phyloP scores from a whole-genome alignment of 2,329 filamentous ascomycete genomes.

The Bipolaris oryzae region DNA sequence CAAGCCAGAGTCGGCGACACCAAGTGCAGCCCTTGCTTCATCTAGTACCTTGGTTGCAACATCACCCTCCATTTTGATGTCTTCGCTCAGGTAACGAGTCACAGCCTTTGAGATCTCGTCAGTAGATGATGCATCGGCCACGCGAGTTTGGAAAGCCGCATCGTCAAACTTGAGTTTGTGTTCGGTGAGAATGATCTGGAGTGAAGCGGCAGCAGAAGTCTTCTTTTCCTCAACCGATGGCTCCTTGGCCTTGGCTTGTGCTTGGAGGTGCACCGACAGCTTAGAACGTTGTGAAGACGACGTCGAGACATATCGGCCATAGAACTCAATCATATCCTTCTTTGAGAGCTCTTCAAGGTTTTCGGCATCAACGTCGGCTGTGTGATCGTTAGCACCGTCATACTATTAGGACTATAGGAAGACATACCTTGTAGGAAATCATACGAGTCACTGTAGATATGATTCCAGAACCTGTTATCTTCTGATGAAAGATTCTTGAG shows the following conservation, averaged over 20 bases:
- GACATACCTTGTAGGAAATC: conserved; percentile 83
- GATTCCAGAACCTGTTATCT: conserved; percentile 79
- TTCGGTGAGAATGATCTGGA: conserved; percentile 53
- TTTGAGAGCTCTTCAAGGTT: conserved; percentile 77
- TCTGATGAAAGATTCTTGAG: conserved; percentile 91
- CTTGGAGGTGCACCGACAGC: conserved; percentile 80
- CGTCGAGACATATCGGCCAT: conserved; percentile 74
- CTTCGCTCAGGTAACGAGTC: conserved; percentile 53
- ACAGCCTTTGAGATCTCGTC: conserved; percentile 58
- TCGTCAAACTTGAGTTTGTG: conserved; percentile 54
- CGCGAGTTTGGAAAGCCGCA: conserved; percentile 50
- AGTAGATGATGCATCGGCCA: conserved; percentile 56
- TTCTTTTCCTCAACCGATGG: conserved; percentile 52
- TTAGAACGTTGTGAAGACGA: conserved; percentile 77
- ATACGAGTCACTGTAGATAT: conserved; percentile 84
- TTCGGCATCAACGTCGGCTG: conserved; percentile 77
- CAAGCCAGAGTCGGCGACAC: conserved; percentile 38
- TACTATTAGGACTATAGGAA: background rate
- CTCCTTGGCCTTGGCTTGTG: conserved; percentile 63
- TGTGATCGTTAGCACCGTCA: conserved; percentile 9
- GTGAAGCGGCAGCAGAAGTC: conserved; percentile 42
- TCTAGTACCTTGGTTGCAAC: conserved; percentile 57
- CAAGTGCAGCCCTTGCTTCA: conserved; percentile 58
- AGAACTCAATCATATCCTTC: conserved; percentile 80
- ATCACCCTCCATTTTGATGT: conserved; percentile 56